Evolutionary conservation across 2,329 filamentous ascomycete species (phyloP).

Genomic region (Peltaster fructicola): DNA sequence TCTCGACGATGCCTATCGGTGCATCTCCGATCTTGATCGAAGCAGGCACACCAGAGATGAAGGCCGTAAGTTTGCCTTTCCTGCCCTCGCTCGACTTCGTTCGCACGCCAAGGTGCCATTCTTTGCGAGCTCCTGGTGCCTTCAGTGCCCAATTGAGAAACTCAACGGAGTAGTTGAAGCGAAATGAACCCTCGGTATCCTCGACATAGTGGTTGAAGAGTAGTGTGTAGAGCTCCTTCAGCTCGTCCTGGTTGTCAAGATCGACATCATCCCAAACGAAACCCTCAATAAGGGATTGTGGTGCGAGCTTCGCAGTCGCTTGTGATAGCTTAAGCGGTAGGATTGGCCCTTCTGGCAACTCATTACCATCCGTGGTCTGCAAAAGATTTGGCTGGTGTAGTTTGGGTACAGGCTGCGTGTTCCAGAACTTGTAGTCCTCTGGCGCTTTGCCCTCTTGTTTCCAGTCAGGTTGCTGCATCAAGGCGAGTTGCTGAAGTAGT

Average conservation of each 20-base stretch:
- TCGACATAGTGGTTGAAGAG: conserved; percentile 92
- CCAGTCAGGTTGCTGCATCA: conserved; percentile 6
- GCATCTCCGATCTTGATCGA: conserved; percentile 64
- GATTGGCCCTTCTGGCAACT: conserved; percentile 63
- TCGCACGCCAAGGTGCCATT: conserved; percentile 91
- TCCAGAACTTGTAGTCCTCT: conserved; percentile 79
- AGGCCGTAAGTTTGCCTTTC: conserved; percentile 78
- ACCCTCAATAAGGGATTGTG: conserved; percentile 55
- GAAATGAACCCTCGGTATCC: conserved; percentile 91
- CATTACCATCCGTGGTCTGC: conserved; percentile 23
- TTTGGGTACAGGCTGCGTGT: conserved; percentile 83
- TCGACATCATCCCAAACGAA: conserved; percentile 95
- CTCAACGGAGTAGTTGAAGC: conserved; percentile 82
- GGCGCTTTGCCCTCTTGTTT: conserved; percentile 18
- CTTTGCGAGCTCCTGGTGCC: conserved; percentile 79
- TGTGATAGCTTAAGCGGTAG: conserved; percentile 62
- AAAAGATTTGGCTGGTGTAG: conserved; percentile 38
- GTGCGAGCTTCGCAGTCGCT: conserved; percentile 30
- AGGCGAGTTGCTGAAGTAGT: conserved; percentile 14
- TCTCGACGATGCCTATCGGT: conserved; percentile 63
- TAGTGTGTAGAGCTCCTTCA: conserved; percentile 82
- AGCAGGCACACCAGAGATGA: conserved; percentile 86
- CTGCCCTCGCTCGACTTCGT: conserved; percentile 37
- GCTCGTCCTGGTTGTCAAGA: conserved; percentile 53
- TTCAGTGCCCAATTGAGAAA: conserved; percentile 92